phyloP scores from a whole-genome alignment of 2,329 filamentous ascomycete species.

The Trichoderma simmonsii region DNA sequence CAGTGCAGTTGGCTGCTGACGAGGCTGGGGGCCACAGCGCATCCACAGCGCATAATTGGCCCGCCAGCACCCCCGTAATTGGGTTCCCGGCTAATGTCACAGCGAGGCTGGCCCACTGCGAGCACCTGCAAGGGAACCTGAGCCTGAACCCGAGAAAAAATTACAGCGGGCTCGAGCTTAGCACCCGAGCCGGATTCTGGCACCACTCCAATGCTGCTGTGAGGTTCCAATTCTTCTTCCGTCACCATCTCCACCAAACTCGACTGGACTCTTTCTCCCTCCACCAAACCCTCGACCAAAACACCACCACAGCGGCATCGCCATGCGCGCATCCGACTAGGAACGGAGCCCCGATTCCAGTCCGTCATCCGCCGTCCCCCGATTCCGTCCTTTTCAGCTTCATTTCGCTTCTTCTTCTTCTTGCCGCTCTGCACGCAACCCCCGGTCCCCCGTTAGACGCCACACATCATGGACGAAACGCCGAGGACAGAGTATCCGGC shows the following conservation, averaged over 20 bases:
- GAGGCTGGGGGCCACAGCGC: not conserved
- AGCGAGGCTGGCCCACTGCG: constrained; percentile 3
- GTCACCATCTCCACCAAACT: not conserved
- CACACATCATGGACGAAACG: constrained; percentile 44
- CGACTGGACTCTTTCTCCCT: not conserved
- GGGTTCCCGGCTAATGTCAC: not conserved
- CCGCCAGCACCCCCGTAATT: not conserved
- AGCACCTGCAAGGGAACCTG: not conserved
- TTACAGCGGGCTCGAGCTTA: not conserved
- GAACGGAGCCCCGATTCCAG: constrained; percentile 17
- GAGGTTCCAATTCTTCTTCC: not conserved
- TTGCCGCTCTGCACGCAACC: not conserved
- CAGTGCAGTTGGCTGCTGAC: constrained; percentile 3
- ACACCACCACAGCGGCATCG: constrained; percentile 14
- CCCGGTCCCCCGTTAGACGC: not conserved
- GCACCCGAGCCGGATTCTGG: not conserved
- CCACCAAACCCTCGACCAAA: not conserved
- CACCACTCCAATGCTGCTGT: not conserved
- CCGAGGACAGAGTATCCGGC: constrained; percentile 88
- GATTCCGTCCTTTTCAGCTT: not conserved
- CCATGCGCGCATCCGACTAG: constrained; percentile 23
- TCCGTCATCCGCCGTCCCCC: constrained; percentile 10
- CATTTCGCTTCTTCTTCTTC: not conserved
- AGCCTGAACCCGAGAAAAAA: not conserved
- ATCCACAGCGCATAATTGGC: constrained; percentile 1